These are phyloP conservation scores for Daldinia sp. DNA, from an alignment of 2,329 filamentous ascomycete genomes.

Conservation along the genomic window DNA sequence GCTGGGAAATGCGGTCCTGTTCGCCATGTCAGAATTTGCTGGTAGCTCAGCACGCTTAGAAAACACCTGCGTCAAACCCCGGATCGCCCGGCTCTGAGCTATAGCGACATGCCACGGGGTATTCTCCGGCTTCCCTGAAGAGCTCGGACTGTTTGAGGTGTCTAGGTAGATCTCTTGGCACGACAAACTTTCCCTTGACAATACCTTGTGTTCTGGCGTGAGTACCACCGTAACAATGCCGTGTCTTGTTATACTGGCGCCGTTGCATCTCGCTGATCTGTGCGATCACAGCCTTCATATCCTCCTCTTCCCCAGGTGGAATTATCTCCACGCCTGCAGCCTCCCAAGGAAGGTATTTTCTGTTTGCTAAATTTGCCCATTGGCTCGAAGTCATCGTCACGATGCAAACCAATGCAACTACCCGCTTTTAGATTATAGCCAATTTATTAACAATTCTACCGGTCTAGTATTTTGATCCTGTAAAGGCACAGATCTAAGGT, in stretches of 20 bases:
- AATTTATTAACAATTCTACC: conserved; percentile 4
- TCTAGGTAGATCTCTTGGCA: conserved; percentile 56
- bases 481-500: neutral
- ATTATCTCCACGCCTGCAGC: conserved; percentile 25
- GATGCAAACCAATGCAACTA: neutral
- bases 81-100: conserved; percentile 43
- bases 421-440: neutral
- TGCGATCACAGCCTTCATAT: conserved; percentile 24
- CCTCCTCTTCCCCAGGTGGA: conserved; percentile 22
- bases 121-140: conserved; percentile 49
- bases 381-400: conserved; percentile 18
- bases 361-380: conserved; percentile 11
- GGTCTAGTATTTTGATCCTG: conserved; percentile 7
- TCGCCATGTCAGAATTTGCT: neutral
- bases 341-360: conserved; percentile 26
- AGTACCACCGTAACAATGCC: conserved; percentile 50
- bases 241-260: conserved; percentile 31
- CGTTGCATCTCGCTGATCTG: conserved; percentile 32
- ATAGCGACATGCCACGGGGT: conserved; percentile 25
- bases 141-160: conserved; percentile 58
- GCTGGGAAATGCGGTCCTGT: conserved; percentile 56
- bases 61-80: conserved; percentile 51
- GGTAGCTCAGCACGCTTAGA: conserved; percentile 1
- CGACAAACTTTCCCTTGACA: conserved; percentile 60
- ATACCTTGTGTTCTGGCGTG: conserved; percentile 62